phyloP scores from a whole-genome alignment of 1,139 yeast genomes.

The Candida sanyaensis region DNA sequence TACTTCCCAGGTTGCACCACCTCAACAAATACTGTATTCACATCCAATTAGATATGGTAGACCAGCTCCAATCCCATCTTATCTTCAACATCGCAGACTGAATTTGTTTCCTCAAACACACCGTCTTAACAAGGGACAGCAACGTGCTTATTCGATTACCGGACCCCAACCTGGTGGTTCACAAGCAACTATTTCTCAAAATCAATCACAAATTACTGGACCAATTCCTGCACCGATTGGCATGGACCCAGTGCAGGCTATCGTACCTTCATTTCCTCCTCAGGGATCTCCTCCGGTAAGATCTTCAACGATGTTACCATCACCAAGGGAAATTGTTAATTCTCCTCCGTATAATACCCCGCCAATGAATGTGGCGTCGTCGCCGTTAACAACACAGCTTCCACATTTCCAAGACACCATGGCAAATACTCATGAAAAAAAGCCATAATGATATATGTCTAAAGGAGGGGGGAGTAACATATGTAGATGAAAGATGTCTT shows the following conservation, averaged over 20 bases:
- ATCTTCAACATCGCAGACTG: slow-evolving; percentile 1
- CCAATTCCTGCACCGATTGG: too few relatives aligned
- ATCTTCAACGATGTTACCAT: background rate
- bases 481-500: too few relatives aligned
- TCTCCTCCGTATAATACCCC: background rate
- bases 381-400: background rate
- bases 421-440: background rate
- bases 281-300: background rate
- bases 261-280: background rate
- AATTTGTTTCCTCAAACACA: background rate
- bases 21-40: slow-evolving; percentile 1
- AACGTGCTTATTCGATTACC: background rate
- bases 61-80: slow-evolving; percentile 1
- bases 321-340: background rate
- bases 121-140: background rate
- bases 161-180: background rate
- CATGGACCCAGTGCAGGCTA: too few relatives aligned
- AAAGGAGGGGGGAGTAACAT: too few relatives aligned
- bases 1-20: background rate
- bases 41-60: slow-evolving; percentile 7
- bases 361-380: background rate
- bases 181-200: background rate
- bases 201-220: background rate
- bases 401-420: background rate
- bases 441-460: too few relatives aligned